Conservation (phyloP, 78 protist genomes). For the Parvularia atlantis region DNA sequence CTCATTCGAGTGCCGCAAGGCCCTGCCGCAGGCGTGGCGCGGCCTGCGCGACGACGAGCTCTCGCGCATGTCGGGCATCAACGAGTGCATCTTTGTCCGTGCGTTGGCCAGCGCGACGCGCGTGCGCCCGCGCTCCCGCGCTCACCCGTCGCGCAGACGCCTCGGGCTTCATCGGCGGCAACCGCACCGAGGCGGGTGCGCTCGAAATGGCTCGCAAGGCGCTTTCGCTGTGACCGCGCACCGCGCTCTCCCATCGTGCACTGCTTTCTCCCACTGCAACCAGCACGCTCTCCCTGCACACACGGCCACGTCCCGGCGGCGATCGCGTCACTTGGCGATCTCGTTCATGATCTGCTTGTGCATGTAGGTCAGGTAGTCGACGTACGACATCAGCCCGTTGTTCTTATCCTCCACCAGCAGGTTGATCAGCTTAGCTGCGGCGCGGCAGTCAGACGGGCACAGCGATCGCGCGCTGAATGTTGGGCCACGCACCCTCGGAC, state of each 20-base stretch:
- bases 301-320: no score
- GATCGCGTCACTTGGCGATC: no score
- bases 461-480: not conserved
- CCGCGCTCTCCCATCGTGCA: no score
- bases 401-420: not conserved
- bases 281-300: no score
- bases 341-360: conserved; percentile 4
- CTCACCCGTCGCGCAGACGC: no score
- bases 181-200: conserved; percentile 59
- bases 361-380: conserved; percentile 20
- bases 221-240: no score
- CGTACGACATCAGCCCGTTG: conserved; percentile 2
- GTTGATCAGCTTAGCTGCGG: not conserved
- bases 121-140: no score
- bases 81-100: conserved; percentile 36
- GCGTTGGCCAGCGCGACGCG: conserved; percentile 25
- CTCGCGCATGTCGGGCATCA: conserved; percentile 12
- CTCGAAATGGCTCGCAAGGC: conserved; percentile 66
- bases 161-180: conserved; percentile 86
- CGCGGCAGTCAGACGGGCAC: no score
- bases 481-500: not conserved
- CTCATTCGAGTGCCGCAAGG: conserved; percentile 10
- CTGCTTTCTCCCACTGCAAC: no score
- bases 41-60: conserved; percentile 68
- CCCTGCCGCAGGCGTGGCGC: conserved; percentile 65